Evolutionary conservation across 108 stramenopile species (phyloP), one percentile per base, ranked within the genome.

Genomic region (Aureococcus anophagefferens): DNA sequence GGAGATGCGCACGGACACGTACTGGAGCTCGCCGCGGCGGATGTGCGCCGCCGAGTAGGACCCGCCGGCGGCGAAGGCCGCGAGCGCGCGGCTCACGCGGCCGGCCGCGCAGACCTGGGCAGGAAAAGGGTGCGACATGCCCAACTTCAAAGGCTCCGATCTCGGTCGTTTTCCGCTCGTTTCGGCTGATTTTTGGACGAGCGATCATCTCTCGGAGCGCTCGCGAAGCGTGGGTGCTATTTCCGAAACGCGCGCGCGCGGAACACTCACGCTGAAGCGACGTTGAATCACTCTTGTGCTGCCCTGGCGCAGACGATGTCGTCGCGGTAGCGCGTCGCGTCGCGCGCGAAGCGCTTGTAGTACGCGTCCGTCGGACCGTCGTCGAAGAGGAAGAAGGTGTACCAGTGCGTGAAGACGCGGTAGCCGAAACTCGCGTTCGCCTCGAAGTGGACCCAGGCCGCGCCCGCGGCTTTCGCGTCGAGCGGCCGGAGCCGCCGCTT

Each of bases 21-120:
- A 84, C 65, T 85, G 85, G 88, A 90, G 35, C 59, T 94, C 93
- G 4, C 93, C 93, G 16, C 93, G 79, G 5, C 93, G 81, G 65
- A 92, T 76, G 72, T 94, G 93, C 81, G 92, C 69, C 28, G 91
- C 77, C 0, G 85, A 86, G 74, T 76, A 94, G 16, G 77, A 78
- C 1, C 86, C 86, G 64, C 62, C 77, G 31, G 3, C 30, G 35
- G 4, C 3, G 7, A 9, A 11, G 72, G 89, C 87, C 36, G 76
- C 80, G 34, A 94, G 44, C 7, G 79, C 80, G 30, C 80, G 44
- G 0, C 89, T 87, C n/a, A 91, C 79, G 65, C 90, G 68, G 29
- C 88, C 91, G 0, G 89, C 89, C 17, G 91, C 86, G n/a, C n/a
- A n/a, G n/a, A n/a, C n/a, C n/a, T n/a, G n/a, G n/a, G n/a, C n/a